phyloP scores from a whole-genome alignment of 2,329 filamentous ascomycete genomes.

The Dactylonectria estremocensis region DNA sequence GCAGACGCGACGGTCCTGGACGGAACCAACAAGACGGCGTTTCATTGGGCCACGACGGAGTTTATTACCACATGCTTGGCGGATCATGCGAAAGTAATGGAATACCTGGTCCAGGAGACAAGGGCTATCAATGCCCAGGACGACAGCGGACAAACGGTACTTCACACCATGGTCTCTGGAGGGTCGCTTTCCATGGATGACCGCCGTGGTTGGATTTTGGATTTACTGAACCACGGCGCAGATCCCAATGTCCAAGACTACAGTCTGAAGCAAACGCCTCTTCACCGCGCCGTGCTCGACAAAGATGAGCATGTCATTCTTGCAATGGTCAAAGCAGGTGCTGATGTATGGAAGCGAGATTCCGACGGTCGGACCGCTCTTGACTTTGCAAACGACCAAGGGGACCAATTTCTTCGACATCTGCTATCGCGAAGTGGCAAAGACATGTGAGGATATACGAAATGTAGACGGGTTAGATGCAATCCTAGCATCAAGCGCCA shows the following conservation, averaged over 20 bases:
- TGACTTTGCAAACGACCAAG: neutral
- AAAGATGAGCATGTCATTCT: neutral
- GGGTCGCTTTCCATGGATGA: neutral
- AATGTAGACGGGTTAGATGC: too few species aligned
- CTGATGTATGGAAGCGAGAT: conserved; percentile 3
- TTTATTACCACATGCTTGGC: neutral
- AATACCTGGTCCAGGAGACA: neutral
- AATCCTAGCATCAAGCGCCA: too few species aligned
- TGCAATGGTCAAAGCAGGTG: conserved; percentile 4
- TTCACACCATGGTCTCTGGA: conserved; percentile 11
- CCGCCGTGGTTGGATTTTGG: neutral
- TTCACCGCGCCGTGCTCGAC: neutral
- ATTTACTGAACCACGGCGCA: neutral
- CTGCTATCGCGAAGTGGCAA: too few species aligned
- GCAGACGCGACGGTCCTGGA: conserved; percentile 2
- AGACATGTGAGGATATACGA: too few species aligned
- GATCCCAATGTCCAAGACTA: neutral
- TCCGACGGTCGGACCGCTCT: neutral
- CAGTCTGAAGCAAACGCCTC: neutral
- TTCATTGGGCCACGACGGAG: conserved; percentile 14
- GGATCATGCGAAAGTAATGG: neutral
- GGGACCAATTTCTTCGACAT: neutral
- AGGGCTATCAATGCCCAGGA: conserved; percentile 7
- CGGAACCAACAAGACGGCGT: neutral
- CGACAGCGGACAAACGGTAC: neutral